Conservation (phyloP, 1,139 yeast species). For the Hyphopichia wangnamkhiaoensis region DNA sequence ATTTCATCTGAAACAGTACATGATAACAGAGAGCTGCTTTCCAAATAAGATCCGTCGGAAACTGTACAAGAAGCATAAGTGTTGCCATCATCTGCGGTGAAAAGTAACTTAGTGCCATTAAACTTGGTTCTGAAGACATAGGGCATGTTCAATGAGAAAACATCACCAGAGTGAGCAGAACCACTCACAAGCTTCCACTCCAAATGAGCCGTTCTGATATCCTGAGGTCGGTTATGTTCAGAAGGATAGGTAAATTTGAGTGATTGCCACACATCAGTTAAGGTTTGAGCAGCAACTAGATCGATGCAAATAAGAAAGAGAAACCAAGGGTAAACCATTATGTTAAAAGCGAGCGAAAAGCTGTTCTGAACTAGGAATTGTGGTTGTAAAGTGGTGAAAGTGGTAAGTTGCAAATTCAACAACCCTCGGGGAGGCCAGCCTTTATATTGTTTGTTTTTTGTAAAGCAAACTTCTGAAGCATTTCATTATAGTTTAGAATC, state of each 20-base stretch:
- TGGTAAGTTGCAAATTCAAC: too few species aligned
- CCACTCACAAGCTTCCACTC: conserved; percentile 13
- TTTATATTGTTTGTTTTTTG: too few species aligned
- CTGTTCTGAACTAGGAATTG: too few species aligned
- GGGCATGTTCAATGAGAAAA: conserved; percentile 16
- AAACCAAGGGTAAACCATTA: neutral
- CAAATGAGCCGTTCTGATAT: conserved; percentile 18
- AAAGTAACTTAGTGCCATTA: conserved; percentile 10
- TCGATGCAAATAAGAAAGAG: neutral
- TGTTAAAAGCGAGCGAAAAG: too few species aligned
- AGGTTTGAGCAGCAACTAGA: neutral
- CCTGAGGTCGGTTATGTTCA: conserved; percentile 14
- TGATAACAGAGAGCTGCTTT: conserved; percentile 9
- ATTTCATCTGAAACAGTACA: conserved; percentile 13
- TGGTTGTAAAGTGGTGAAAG: too few species aligned
- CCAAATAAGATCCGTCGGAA: conserved; percentile 14
- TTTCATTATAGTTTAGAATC: too few species aligned
- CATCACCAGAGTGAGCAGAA: conserved; percentile 12
- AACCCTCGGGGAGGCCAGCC: too few species aligned
- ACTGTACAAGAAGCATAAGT: conserved; percentile 14
- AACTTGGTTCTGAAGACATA: conserved; percentile 19
- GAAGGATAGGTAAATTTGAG: conserved; percentile 10
- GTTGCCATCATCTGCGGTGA: conserved; percentile 7
- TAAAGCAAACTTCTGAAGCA: too few species aligned
- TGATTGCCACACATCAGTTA: conserved; percentile 10